phyloP scores from a whole-genome alignment of 768 basidiomycete species.

The Erythrobasidium yunnanense region DNA sequence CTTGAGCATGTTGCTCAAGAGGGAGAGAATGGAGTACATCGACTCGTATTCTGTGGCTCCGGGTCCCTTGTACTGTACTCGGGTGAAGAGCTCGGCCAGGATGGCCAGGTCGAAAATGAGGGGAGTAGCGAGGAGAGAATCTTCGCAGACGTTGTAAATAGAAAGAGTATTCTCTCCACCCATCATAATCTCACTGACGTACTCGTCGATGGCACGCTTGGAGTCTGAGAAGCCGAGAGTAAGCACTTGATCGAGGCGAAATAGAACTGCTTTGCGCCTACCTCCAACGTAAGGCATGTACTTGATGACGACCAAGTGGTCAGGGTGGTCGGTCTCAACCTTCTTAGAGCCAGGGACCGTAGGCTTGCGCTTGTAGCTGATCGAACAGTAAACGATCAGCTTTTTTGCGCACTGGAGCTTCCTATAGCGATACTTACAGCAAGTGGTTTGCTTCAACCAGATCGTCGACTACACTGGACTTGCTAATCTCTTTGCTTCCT shows the following conservation, averaged over 20 bases:
- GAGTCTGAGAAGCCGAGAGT: conserved; percentile 86
- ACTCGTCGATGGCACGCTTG: conserved; percentile 98
- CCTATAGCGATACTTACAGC: conserved; percentile 51
- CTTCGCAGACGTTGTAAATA: conserved; percentile 93
- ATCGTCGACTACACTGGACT: conserved; percentile 60
- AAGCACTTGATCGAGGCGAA: too few species aligned
- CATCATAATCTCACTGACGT: conserved; percentile 95
- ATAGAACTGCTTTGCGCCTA: too few species aligned
- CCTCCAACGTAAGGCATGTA: conserved; percentile 44
- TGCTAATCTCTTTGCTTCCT: conserved; percentile 96
- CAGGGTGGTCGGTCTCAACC: conserved; percentile 86
- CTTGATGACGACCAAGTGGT: conserved; percentile 55
- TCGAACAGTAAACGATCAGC: too few species aligned
- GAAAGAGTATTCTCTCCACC: conserved; percentile 80
- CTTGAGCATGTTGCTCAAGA: conserved; percentile 95
- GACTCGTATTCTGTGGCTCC: conserved; percentile 56
- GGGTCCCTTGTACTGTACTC: conserved; percentile 66
- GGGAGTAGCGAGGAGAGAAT: conserved; percentile 88
- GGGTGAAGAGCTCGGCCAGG: conserved; percentile 85
- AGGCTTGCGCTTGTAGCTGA: conserved; percentile 40
- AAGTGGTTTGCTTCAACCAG: conserved; percentile 76
- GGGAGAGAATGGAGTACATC: conserved; percentile 79
- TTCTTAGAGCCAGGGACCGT: conserved; percentile 36
- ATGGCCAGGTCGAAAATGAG: conserved; percentile 88
- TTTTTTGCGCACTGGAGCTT: too few species aligned